Conservation (phyloP, 768 basidiomycete genomes). For the Russula sp. region DNA sequence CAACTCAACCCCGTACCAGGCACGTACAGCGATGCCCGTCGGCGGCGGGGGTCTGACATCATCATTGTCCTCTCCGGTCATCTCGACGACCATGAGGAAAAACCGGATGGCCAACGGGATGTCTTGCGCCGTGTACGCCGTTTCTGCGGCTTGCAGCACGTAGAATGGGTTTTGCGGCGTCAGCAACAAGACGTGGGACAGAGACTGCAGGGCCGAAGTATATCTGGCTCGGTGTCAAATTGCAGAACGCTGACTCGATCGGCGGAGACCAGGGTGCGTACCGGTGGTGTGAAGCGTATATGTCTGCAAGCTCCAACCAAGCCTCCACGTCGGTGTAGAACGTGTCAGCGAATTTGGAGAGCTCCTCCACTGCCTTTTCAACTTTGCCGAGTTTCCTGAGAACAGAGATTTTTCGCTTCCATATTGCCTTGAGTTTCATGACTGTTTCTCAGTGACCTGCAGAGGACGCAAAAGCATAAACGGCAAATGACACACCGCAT, state of each 20-base stretch:
- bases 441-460: not conserved
- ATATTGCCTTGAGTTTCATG: slow-evolving; percentile 41
- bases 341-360: slow-evolving; percentile 70
- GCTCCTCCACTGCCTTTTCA: slow-evolving; percentile 62
- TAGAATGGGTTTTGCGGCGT: slow-evolving; percentile 84
- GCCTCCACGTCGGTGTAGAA: slow-evolving; percentile 85
- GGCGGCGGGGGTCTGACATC: slow-evolving; percentile 34
- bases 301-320: slow-evolving; percentile 81
- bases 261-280: slow-evolving; percentile 32
- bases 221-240: slow-evolving; percentile 43
- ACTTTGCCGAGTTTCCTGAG: slow-evolving; percentile 53
- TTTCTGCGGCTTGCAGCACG: slow-evolving; percentile 80
- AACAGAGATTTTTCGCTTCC: slow-evolving; percentile 79
- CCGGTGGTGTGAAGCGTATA: slow-evolving; percentile 71
- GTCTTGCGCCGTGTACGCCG: slow-evolving; percentile 74
- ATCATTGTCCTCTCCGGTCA: slow-evolving; percentile 55
- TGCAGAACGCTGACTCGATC: not conserved
- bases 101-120: slow-evolving; percentile 69
- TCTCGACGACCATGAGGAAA: slow-evolving; percentile 73
- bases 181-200: slow-evolving; percentile 76
- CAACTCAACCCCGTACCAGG: slow-evolving; percentile 80
- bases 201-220: slow-evolving; percentile 58
- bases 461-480: not conserved
- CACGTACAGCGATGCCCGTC: slow-evolving; percentile 51
- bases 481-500: slow-evolving; percentile 49